phyloP scores from a whole-genome alignment of 2,329 filamentous ascomycete genomes.

The Sporothrix globosa region DNA sequence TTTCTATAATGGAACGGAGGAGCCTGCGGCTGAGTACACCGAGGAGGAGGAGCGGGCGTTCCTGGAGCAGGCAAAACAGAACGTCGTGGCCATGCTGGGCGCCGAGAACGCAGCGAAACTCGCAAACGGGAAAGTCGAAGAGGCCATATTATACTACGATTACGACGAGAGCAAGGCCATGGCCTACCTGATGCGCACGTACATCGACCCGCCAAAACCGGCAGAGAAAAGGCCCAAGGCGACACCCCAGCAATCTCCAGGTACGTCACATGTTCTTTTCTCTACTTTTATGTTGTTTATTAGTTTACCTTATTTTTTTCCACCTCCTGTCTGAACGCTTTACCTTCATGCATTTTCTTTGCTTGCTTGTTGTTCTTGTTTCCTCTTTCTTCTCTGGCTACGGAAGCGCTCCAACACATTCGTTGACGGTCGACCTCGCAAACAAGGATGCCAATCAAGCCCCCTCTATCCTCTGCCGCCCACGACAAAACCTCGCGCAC shows the following conservation, averaged over 20 bases:
- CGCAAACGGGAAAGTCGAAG: constrained; percentile 72
- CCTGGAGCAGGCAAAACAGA: constrained; percentile 52
- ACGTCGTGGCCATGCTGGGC: constrained; percentile 69
- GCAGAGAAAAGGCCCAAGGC: constrained; percentile 43
- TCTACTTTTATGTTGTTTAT: not conserved
- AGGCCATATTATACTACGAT: constrained; percentile 93
- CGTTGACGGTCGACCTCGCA: constrained; percentile 33
- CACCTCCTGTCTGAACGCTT: no score
- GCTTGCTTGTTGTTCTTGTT: not conserved
- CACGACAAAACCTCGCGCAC: not conserved
- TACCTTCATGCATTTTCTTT: not conserved
- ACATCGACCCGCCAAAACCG: constrained; percentile 48
- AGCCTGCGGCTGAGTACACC: constrained; percentile 36
- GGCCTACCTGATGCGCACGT: constrained; percentile 73
- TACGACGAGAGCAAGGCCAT: constrained; percentile 89
- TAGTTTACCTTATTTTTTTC: no score
- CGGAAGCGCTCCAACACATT: constrained; percentile 27
- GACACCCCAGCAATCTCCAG: constrained; percentile 38
- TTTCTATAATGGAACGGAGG: constrained; percentile 49
- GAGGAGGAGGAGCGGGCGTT: constrained; percentile 52
- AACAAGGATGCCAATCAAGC: constrained; percentile 22
- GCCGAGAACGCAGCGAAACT: constrained; percentile 57
- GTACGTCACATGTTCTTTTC: constrained; percentile 5
- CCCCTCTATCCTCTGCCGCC: constrained; percentile 9
- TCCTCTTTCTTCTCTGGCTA: not conserved